phyloP scores from a whole-genome alignment of 1,139 yeast species.

The Yamadazyma spencermartinsiae region DNA sequence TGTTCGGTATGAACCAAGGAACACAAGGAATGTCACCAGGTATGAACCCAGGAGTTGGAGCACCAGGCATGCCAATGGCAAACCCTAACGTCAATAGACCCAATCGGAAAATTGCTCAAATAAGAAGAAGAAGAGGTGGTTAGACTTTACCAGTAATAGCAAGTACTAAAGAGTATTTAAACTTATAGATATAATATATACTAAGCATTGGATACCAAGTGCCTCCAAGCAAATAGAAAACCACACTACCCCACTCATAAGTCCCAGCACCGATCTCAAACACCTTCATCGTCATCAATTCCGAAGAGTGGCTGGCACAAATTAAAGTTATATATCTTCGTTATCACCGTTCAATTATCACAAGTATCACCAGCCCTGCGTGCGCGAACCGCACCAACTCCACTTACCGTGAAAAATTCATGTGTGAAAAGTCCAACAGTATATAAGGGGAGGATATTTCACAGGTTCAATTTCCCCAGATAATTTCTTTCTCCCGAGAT shows the following conservation, averaged over 20 bases:
- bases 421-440: conserved; percentile 2
- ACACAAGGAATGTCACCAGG: neutral
- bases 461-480: neutral
- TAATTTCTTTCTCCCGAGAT: too few relatives aligned
- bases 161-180: conserved; percentile 1
- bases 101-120: conserved; percentile 29
- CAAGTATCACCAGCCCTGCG: conserved; percentile 3
- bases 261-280: too few relatives aligned
- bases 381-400: conserved; percentile 4
- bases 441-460: conserved; percentile 1
- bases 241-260: too few relatives aligned
- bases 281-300: too few relatives aligned
- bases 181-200: too few relatives aligned
- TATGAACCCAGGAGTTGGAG: conserved; percentile 1
- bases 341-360: neutral
- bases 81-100: conserved; percentile 16
- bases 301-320: too few relatives aligned
- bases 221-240: too few relatives aligned
- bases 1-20: neutral
- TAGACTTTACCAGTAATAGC: too few relatives aligned
- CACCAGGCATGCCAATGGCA: conserved; percentile 10
- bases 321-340: too few relatives aligned
- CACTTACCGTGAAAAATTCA: conserved; percentile 6
- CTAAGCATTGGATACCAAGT: too few relatives aligned
- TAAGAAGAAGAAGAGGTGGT: conserved; percentile 29